Base-by-base conservation (phyloP, 2,329 filamentous ascomycete species). In the Colletotrichum musae region DNA sequence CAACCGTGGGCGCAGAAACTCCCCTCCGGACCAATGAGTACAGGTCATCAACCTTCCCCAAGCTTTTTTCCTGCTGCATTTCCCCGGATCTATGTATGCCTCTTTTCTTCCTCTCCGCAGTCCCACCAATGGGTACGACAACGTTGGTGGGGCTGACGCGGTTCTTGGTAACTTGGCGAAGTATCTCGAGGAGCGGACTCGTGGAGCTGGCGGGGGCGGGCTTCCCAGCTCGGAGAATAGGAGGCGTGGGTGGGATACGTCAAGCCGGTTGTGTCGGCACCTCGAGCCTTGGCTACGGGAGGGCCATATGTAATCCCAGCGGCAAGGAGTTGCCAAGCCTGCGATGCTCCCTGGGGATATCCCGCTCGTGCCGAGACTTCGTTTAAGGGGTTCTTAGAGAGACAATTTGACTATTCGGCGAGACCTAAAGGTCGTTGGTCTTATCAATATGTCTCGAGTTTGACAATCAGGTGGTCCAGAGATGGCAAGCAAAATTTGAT, bases 401-500 rank as follows among this genome's bases (percentile, higher is more conserved):
- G 28, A 32, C 0, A 32, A 24, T 24, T 24, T 24, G 21, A 24
- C 21, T 24, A 24, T 2, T 24, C 2, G 21, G 21, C 21, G 28
- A 32, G 28, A 2, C 6, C 7, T 7, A 9, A 1, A 32, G 7
- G 28, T 2, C 6, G 1, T 1, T 9, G 2, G 1, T 32, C 6
- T 2, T 7, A 32, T 7, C 9, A 7, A 1, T 6, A 2, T 32
- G 28, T 7, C 21, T 24, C 21, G 21, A 24, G 21, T 3, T 3
- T 4, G 21, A 24, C 21, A 24, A 24, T 24, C 21, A 24, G 2
- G 21, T 24, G 21, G 21, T 24, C 21, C 3, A 24, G 21, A 24
- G 21, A 24, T 24, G 21, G 21, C 3, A 3, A 2, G 21, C 2
- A 24, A 4, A 24, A 4, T 24, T 24, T 2, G 21, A 3, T 24